Evolutionary conservation across 2,329 filamentous ascomycete genomes (phyloP), one percentile per base, ranked within the genome.

Genomic region (Beauveria sp.): DNA sequence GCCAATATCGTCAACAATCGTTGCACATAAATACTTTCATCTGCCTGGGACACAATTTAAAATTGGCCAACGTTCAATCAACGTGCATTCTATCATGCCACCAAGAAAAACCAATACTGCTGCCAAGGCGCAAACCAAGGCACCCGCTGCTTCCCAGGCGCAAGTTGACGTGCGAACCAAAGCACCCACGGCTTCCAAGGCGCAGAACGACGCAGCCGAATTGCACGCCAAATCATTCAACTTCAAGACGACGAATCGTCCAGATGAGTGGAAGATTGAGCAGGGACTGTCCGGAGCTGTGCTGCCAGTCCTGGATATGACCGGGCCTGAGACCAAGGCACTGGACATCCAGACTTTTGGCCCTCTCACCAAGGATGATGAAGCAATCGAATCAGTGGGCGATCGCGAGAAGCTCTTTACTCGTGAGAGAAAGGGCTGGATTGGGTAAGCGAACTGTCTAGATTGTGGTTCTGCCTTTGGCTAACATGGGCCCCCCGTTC

Each of bases 191-290:
- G 34, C 34, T 16, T 38, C 34, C 34, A 14, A 38, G 34, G 34
- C 34, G 12, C 34, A 38, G 6, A 38, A 38, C 12, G 34, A 38
- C 5, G 34, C 34, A 6, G 34, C 34, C 34, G 34, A 38, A 16
- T 38, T 38, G 12, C 50, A 53, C 7, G 28, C 28, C n/a, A 53
- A 53, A 20, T 16, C 50, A 34, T 22, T 22, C 14, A 22, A 49
- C 3, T 24, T 58, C 12, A 50, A 67, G 50, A 68, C 66, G 2
- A 56, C 62, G 16, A 69, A 69, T 51, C 67, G 67, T 3, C 72
- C 77, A 1, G 78, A 82, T 72, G 79, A 82, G 69, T 82, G 79
- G 79, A 81, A 76, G 67, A 77, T 82, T 54, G 80, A 82, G 62
- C 80, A 82, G 66, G 80, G 80, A 7, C 65, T 82, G 34, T 71